Percentiles rank a stretch among this genome's conserved stretches.
Conservation (phyloP, 108 stramenopile genomes). For the Pseudonitzschia multiseries region DNA sequence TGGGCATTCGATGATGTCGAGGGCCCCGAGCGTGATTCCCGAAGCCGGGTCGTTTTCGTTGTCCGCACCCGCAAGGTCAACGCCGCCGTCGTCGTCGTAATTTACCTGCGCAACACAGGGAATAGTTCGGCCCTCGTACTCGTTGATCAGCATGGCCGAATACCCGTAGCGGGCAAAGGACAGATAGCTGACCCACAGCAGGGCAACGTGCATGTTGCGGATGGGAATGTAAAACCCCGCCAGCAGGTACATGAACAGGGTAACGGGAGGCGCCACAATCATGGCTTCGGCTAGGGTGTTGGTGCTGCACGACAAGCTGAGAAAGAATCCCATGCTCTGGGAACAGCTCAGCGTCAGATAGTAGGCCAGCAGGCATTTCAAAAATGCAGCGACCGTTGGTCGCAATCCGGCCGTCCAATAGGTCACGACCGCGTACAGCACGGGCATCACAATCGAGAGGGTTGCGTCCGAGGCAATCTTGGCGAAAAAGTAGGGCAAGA, state of each 20-base stretch:
- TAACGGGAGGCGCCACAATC: slow-evolving; percentile 65
- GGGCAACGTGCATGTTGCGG: slow-evolving; percentile 48
- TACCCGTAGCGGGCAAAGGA: slow-evolving; percentile 79
- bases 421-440: slow-evolving; percentile 52
- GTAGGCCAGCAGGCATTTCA: slow-evolving; percentile 56
- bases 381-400: slow-evolving; percentile 40
- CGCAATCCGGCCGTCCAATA: slow-evolving; percentile 69
- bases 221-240: slow-evolving; percentile 82
- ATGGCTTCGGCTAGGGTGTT: slow-evolving; percentile 54
- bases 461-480: slow-evolving; percentile 72
- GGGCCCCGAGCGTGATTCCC: slow-evolving; percentile 31
- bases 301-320: slow-evolving; percentile 62
- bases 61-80: not conserved
- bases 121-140: slow-evolving; percentile 58
- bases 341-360: slow-evolving; percentile 69
- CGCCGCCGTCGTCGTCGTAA: slow-evolving; percentile 5
- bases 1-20: slow-evolving; percentile 50
- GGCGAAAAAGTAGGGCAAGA: slow-evolving; percentile 74
- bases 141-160: slow-evolving; percentile 68
- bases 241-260: slow-evolving; percentile 65
- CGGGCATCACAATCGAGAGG: slow-evolving; percentile 60
- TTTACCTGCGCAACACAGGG: slow-evolving; percentile 39
- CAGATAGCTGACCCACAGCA: slow-evolving; percentile 61
- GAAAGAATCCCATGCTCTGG: slow-evolving; percentile 68
- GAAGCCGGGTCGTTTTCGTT: not conserved